Conservation (phyloP, 2,329 filamentous ascomycete genomes). For the Teratosphaeria nubilosa region DNA sequence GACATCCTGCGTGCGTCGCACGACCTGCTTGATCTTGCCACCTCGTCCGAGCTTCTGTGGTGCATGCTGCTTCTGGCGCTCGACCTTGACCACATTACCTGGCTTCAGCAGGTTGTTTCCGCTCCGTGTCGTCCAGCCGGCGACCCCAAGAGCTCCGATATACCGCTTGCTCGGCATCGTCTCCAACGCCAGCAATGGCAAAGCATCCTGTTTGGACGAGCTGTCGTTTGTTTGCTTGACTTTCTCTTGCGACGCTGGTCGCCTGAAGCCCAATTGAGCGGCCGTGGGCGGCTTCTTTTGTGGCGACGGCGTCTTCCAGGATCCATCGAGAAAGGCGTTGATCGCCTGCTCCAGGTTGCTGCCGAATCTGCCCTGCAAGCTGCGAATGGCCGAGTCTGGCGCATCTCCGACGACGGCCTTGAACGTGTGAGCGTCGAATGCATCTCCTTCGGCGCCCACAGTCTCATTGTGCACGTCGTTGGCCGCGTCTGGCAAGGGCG, state of each 20-base stretch:
- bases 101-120: conserved; percentile 66
- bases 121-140: conserved; percentile 84
- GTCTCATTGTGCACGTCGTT: conserved; percentile 4
- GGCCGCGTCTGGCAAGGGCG: conserved; percentile 24
- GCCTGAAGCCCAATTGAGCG: background rate
- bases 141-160: conserved; percentile 82
- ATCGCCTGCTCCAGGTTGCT: conserved; percentile 51
- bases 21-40: conserved; percentile 36
- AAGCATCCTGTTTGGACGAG: background rate
- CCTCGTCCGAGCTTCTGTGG: conserved; percentile 33
- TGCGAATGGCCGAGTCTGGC: conserved; percentile 33
- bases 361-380: conserved; percentile 40
- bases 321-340: conserved; percentile 55
- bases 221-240: background rate
- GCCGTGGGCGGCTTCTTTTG: conserved; percentile 4
- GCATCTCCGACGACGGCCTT: conserved; percentile 48
- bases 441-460: conserved; percentile 12
- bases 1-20: conserved; percentile 64
- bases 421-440: conserved; percentile 47
- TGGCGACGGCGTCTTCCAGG: conserved; percentile 39
- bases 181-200: conserved; percentile 10
- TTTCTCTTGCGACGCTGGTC: background rate
- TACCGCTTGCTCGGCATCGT: conserved; percentile 57
- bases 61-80: conserved; percentile 67
- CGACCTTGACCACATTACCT: conserved; percentile 74